Base-by-base conservation (phyloP, 192 early-diverging fungal species). In the Chytriomyces sp. region DNA sequence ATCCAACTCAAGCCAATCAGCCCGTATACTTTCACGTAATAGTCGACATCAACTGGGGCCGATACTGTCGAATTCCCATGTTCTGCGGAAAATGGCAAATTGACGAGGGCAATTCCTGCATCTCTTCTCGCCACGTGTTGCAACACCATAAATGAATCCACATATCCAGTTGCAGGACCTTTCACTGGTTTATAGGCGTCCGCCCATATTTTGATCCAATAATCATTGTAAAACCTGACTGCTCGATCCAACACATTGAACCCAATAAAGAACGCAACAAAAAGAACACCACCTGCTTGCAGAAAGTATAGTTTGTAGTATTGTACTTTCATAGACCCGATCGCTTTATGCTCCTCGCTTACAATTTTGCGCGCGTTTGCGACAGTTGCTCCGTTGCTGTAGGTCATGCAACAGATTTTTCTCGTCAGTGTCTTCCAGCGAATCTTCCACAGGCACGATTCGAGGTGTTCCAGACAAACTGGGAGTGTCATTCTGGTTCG, bases 261-360 rank as follows among this genome's bases (percentile, higher is more conserved):
- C 43, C 67, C 9, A 1, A 84, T 5, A 6, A 84, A 69, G 16
- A 61, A 24, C 13, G 48, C 7, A 10, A 80, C 47, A 63, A 85
- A 84, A 4, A 78, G 7, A 10, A 86, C 26, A 50, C 89, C 87
- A n/a, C 89, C 89, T 7, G 82, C 80, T 6, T 83, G 73, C 53
- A 20, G 28, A 18, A 87, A 64, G 69, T 88, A 89, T 3, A 45
- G 23, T 28, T 9, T 43, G 62, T 90, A 90, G n/a, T 85, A 78
- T 10, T 50, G 57, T 6, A 65, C 49, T 24, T 78, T 66, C 45
- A 89, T 85, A 26, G 86, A 61, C n/a, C 89, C 89, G 9, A 61
- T 79, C 7, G 81, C 79, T 3, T 50, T 59, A 47, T 53, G 75
- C 62, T 88, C 87, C 28, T 72, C 79, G 48, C 85, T 67, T 9